phyloP scores from a whole-genome alignment of 2,329 filamentous ascomycete species.

The Fusarium buxicola region DNA sequence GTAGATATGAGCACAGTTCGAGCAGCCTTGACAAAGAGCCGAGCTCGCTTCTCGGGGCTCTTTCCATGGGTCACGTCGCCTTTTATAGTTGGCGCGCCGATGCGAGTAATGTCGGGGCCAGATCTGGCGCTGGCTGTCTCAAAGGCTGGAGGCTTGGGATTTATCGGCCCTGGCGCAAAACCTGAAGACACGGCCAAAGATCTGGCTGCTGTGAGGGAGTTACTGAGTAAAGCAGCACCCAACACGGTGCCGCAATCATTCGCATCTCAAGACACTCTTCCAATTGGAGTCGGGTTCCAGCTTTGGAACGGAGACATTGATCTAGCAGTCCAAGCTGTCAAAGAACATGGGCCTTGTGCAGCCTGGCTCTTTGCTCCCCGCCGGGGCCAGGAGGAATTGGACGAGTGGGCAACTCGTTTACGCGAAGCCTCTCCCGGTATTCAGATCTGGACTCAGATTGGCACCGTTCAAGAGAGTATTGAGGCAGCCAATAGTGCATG shows the following conservation, averaged over 20 bases:
- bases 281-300: conserved; percentile 58
- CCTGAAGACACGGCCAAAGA: conserved; percentile 48
- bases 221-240: conserved; percentile 32
- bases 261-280: conserved; percentile 46
- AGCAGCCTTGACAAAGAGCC: not conserved
- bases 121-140: conserved; percentile 71
- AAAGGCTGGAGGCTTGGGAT: conserved; percentile 76
- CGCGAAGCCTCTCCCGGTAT: conserved; percentile 55
- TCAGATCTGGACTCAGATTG: conserved; percentile 65
- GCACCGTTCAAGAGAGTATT: conserved; percentile 60
- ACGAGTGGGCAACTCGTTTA: conserved; percentile 59
- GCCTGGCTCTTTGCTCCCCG: conserved; percentile 59
- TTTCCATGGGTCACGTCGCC: conserved; percentile 52
- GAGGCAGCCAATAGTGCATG: conserved; percentile 51
- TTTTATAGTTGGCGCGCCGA: conserved; percentile 72
- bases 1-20: conserved; percentile 18
- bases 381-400: conserved; percentile 50
- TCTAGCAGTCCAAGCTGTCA: conserved; percentile 46
- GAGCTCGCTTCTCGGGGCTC: conserved; percentile 13
- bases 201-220: conserved; percentile 44
- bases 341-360: conserved; percentile 50
- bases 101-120: conserved; percentile 71
- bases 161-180: conserved; percentile 56
- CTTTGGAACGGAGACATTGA: conserved; percentile 59
- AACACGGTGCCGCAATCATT: conserved; percentile 17